A percentile compares a stretch with the other conserved stretches of the same genome.
phyloP scores from a whole-genome alignment of 2,329 filamentous ascomycete species.

The Claviceps purpurea region DNA sequence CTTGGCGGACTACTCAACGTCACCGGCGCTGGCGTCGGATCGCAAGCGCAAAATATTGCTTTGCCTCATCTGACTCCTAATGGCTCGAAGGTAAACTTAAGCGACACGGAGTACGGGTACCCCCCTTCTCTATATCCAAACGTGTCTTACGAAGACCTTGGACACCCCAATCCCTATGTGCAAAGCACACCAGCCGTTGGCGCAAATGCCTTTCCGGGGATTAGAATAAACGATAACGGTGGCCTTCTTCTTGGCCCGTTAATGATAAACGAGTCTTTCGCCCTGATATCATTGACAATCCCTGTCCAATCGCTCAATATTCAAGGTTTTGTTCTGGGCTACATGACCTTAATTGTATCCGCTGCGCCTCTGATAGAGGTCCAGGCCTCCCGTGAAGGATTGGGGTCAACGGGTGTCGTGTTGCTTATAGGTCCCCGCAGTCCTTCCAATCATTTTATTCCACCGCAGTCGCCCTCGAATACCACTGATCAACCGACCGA shows the following conservation, averaged over 20 bases:
- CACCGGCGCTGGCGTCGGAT: slow-evolving; percentile 33
- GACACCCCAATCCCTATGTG: slow-evolving; percentile 25
- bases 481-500: slow-evolving; percentile 26
- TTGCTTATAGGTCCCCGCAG: slow-evolving; percentile 57
- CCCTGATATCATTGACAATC: slow-evolving; percentile 67
- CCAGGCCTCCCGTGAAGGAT: slow-evolving; percentile 50
- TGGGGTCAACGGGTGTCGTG: slow-evolving; percentile 56
- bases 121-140: slow-evolving; percentile 65
- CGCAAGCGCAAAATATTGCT: slow-evolving; percentile 29
- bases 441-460: slow-evolving; percentile 50
- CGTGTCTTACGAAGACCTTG: slow-evolving; percentile 47
- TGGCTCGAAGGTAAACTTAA: slow-evolving; percentile 46
- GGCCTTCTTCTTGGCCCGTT: slow-evolving; percentile 68
- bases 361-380: slow-evolving; percentile 51
- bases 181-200: slow-evolving; percentile 27
- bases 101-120: slow-evolving; percentile 52
- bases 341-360: slow-evolving; percentile 68
- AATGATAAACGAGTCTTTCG: slow-evolving; percentile 56
- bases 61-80: slow-evolving; percentile 49
- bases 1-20: slow-evolving; percentile 48
- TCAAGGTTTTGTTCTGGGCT: slow-evolving; percentile 56
- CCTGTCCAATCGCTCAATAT: slow-evolving; percentile 54
- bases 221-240: slow-evolving; percentile 34
- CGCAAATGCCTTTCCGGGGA: slow-evolving; percentile 36
- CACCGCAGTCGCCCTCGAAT: slow-evolving; percentile 31